phyloP scores from a whole-genome alignment of 2,329 filamentous ascomycete species.

The Nemania diffusa region DNA sequence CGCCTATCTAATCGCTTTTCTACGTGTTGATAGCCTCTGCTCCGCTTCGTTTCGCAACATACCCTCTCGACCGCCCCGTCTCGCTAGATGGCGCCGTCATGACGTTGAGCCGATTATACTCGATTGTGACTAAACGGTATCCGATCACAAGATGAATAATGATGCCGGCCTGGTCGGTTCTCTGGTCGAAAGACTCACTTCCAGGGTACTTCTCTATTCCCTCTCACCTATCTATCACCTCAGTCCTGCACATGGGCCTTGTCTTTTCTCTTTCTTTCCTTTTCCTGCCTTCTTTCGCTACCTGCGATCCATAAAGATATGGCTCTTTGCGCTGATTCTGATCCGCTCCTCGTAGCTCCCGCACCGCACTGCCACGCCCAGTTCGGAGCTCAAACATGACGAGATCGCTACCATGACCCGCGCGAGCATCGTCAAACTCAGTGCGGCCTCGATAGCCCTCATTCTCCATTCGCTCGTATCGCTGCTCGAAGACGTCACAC shows the following conservation, averaged over 20 bases:
- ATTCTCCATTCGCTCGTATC: constrained; percentile 68
- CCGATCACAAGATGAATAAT: constrained; percentile 62
- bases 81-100: constrained; percentile 49
- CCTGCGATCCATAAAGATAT: not conserved
- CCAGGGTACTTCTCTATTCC: constrained; percentile 59
- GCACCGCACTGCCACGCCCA: constrained; percentile 68
- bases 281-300: not conserved
- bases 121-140: constrained; percentile 49
- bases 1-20: constrained; percentile 3
- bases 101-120: constrained; percentile 47
- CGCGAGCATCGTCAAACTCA: constrained; percentile 70
- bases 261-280: not conserved
- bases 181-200: constrained; percentile 70
- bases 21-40: not conserved
- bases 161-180: constrained; percentile 69
- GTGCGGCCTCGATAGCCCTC: constrained; percentile 61
- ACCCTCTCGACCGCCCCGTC: constrained; percentile 17
- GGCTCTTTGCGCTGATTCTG: constrained; percentile 34
- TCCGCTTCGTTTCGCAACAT: constrained; percentile 10
- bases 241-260: not conserved
- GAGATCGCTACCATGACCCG: constrained; percentile 70
- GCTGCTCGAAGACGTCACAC: constrained; percentile 67
- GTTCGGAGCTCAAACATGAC: constrained; percentile 68
- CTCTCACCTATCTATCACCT: not conserved
- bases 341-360: constrained; percentile 59